A percentile compares a stretch with the other conserved stretches of the same genome.
These are phyloP conservation scores for Brassica napus DNA, from an alignment of 345 rosid species.

Conservation along the genomic window DNA sequence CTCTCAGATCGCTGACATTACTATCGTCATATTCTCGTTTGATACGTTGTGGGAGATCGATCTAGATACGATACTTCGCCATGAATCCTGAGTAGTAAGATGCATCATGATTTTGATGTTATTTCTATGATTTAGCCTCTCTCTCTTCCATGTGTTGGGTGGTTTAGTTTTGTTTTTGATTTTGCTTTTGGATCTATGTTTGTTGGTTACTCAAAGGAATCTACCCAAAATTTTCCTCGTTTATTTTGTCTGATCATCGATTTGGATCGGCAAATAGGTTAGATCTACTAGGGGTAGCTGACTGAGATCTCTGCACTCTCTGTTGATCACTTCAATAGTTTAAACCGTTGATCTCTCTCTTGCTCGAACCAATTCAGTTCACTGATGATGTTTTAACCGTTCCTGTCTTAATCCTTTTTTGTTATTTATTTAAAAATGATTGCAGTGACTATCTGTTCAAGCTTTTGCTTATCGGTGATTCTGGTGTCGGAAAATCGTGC, in stretches of 20 bases:
- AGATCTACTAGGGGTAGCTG: constrained; percentile 17
- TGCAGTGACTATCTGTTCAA: constrained; percentile 49
- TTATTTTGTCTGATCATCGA: constrained; percentile 1
- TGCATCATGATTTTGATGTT: neutral
- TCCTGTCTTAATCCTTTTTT: neutral
- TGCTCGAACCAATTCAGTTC: neutral
- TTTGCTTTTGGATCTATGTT: constrained; percentile 14
- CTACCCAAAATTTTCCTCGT: neutral
- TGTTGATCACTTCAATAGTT: neutral
- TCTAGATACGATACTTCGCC: constrained; percentile 10
- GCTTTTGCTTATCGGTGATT: constrained; percentile 50
- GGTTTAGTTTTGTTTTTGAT: neutral
- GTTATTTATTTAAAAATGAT: neutral
- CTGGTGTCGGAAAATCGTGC: constrained; percentile 51
- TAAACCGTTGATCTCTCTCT: neutral
- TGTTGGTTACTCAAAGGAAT: neutral
- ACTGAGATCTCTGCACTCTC: constrained; percentile 30
- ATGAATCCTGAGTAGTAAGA: constrained; percentile 48
- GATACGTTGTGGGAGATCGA: constrained; percentile 23
- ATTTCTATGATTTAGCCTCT: neutral
- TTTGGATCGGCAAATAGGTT: constrained; percentile 2
- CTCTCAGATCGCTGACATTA: constrained; percentile 2
- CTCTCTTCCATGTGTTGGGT: neutral
- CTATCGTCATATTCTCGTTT: constrained; percentile 18
- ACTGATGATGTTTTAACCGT: neutral